Base-by-base conservation (phyloP, 176 grass and related monocot genomes). In the Poa pratensis region DNA sequence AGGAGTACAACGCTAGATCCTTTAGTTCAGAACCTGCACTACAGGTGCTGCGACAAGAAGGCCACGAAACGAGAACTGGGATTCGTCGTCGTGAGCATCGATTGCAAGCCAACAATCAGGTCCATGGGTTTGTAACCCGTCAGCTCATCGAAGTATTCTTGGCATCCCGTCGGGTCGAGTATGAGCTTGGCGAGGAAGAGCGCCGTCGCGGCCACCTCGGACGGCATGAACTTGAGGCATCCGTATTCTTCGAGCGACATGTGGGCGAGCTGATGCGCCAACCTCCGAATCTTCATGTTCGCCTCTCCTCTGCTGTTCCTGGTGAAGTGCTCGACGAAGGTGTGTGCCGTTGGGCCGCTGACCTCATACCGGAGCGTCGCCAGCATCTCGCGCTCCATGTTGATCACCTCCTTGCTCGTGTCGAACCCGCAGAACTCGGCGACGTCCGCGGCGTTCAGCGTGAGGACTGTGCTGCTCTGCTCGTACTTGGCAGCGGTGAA, bases 291-390 rank as follows among this genome's bases (percentile, higher is more conserved):
- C 59, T 62, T 6, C 10, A 27, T 27, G 63, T 66, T 18, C 7
- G 1, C 8, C 7, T 66, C 28, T 35, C 76, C 81, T 37, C 79
- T n/a, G 81, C 63, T 66, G 76, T 15, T 20, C n/a, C 71, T 65
- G 17, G 82, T 69, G 82, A 89, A 85, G 60, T 81, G 77, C 6
- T 76, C 50, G 10, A 89, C 60, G 77, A 89, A 89, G 50, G 77
- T 85, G 82, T 69, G 3, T 10, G 87, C 82, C 69, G 69, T 85
- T 18, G 69, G 77, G 7, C 20, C 7, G n/a, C 77, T n/a, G 39
- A 89, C 60, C 7, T 70, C 27, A 69, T 75, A 80, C 60, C 11
- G 77, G 49, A 89, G 87, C 60, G 69, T 40, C 10, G 3, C 39
- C 16, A 85, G 16, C 27, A 89, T 55, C 16, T 18, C 27, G n/a